Conservation (phyloP, 768 basidiomycete species). For the Rubroboletus satanas region DNA sequence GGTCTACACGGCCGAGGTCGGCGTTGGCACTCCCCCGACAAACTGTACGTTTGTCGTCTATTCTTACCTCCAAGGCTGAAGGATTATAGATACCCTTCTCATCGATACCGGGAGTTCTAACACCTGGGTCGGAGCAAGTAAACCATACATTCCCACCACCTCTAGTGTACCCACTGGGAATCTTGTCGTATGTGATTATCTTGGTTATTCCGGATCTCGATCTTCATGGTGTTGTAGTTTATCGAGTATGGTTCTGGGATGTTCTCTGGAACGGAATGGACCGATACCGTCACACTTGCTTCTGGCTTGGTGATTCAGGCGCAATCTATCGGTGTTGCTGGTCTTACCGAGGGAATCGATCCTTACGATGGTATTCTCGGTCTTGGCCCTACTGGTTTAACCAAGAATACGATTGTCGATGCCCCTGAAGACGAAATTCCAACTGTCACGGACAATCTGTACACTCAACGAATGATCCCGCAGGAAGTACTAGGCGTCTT, state of each 20-base stretch:
- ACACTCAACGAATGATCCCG: conserved; percentile 25
- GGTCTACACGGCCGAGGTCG: conserved; percentile 29
- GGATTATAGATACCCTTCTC: conserved; percentile 22
- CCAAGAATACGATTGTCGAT: conserved; percentile 21
- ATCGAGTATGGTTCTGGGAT: neutral
- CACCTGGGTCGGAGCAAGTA: conserved; percentile 31
- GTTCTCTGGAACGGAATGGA: conserved; percentile 11
- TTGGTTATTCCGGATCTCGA: neutral
- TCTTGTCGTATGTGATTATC: conserved; percentile 17
- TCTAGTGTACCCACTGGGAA: conserved; percentile 18
- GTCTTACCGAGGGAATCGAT: conserved; percentile 20
- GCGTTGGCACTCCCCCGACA: conserved; percentile 27
- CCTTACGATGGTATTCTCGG: conserved; percentile 42
- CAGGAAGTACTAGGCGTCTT: conserved; percentile 31
- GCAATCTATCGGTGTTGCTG: conserved; percentile 39
- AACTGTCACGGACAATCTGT: conserved; percentile 36
- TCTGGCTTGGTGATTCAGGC: conserved; percentile 2
- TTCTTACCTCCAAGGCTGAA: neutral
- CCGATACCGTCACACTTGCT: conserved; percentile 11
- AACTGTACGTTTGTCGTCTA: conserved; percentile 17
- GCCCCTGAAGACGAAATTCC: conserved; percentile 13
- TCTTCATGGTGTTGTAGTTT: neutral
- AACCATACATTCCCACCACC: conserved; percentile 15
- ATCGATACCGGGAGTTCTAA: conserved; percentile 34
- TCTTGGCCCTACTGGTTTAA: conserved; percentile 35